A percentile compares a stretch with the other conserved stretches of the same genome.
These are phyloP conservation scores for Fonsecaea monophora DNA, from an alignment of 2,329 filamentous ascomycete species.

Conservation along the genomic window DNA sequence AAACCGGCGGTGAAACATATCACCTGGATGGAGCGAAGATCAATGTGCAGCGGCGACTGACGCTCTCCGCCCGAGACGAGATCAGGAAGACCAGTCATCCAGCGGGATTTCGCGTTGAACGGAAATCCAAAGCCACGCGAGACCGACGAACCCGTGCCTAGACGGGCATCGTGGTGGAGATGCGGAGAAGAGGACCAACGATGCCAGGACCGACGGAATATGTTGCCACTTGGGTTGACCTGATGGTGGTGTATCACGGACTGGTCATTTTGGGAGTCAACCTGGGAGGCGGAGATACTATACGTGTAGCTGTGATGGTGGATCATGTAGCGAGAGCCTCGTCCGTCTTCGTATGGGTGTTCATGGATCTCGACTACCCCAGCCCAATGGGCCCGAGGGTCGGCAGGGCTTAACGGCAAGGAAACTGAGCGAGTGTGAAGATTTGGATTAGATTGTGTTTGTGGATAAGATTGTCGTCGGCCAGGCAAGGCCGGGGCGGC, in stretches of 20 bases:
- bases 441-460: slow-evolving; percentile 1
- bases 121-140: slow-evolving; percentile 39
- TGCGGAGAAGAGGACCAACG: slow-evolving; percentile 66
- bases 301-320: slow-evolving; percentile 52
- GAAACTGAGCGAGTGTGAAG: slow-evolving; percentile 36
- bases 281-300: slow-evolving; percentile 47
- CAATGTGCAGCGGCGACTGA: slow-evolving; percentile 51
- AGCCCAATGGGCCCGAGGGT: slow-evolving; percentile 55
- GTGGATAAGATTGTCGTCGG: slow-evolving; percentile 29
- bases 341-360: slow-evolving; percentile 26
- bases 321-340: slow-evolving; percentile 32
- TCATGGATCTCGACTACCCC: slow-evolving; percentile 40
- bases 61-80: slow-evolving; percentile 61
- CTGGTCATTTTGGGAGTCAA: slow-evolving; percentile 19
- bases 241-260: slow-evolving; percentile 49
- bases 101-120: slow-evolving; percentile 54
- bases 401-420: slow-evolving; percentile 46
- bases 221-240: not conserved
- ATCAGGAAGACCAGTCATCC: slow-evolving; percentile 65
- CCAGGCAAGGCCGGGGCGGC: slow-evolving; percentile 19
- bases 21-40: slow-evolving; percentile 75
- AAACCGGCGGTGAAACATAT: slow-evolving; percentile 78
- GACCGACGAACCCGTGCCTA: slow-evolving; percentile 42
- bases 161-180: slow-evolving; percentile 67
- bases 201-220: slow-evolving; percentile 15